phyloP scores from a whole-genome alignment of 257 asterid genomes.

The Mitragyna speciosa region DNA sequence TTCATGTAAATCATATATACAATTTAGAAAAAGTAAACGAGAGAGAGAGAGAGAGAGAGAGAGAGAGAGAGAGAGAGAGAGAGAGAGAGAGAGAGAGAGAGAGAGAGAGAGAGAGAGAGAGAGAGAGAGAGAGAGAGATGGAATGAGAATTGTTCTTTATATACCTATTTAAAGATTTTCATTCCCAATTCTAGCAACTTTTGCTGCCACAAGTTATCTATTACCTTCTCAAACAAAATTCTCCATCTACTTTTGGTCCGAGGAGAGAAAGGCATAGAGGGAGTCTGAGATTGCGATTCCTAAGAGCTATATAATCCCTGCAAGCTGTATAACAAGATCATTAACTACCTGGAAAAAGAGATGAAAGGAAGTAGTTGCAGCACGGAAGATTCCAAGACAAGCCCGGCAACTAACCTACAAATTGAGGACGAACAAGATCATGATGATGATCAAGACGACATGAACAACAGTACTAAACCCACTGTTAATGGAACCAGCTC shows the following conservation, averaged over 20 bases:
- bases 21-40: constrained; percentile 8
- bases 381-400: constrained; percentile 45
- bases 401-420: constrained; percentile 15
- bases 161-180: constrained; percentile 52
- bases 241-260: constrained; percentile 41
- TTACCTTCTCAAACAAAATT: constrained; percentile 17
- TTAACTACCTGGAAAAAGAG: neutral
- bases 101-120: constrained; percentile 1
- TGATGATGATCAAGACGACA: constrained; percentile 23
- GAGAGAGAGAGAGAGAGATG: constrained; percentile 23
- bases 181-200: constrained; percentile 86
- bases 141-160: constrained; percentile 53
- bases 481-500: constrained; percentile 47
- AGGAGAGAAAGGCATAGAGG: constrained; percentile 2
- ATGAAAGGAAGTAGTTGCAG: constrained; percentile 29
- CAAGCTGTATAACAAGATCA: neutral
- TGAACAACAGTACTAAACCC: constrained; percentile 18
- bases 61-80: constrained; percentile 23
- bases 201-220: constrained; percentile 40
- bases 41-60: constrained; percentile 2
- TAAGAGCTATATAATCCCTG: neutral
- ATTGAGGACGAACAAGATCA: constrained; percentile 27
- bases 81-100: constrained; percentile 36
- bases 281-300: neutral
- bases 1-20: constrained; percentile 24